Evolutionary conservation across 2,329 filamentous ascomycete species (phyloP).

Genomic region (Beauveria pseudobassiana): DNA sequence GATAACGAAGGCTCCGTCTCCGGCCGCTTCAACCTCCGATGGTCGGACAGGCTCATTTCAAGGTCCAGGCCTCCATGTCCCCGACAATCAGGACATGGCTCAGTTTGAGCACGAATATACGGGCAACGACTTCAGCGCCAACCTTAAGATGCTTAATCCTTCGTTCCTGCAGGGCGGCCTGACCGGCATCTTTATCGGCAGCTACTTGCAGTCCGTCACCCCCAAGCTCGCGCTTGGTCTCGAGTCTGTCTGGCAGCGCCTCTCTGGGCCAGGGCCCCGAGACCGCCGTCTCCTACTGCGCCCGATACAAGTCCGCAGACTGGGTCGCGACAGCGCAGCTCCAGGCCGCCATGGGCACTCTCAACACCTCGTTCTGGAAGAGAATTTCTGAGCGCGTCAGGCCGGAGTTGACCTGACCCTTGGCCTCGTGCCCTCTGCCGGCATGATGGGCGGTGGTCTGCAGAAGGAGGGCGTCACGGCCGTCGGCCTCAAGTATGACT

Average conservation of each 20-base stretch:
- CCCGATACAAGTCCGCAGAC: conserved; percentile 81
- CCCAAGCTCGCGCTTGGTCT: conserved; percentile 79
- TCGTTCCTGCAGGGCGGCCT: conserved; percentile 84
- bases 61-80: conserved; percentile 79
- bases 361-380: conserved; percentile 92
- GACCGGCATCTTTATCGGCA: conserved; percentile 92
- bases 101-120: conserved; percentile 95
- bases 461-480: conserved; percentile 86
- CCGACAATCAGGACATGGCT: conserved; percentile 76
- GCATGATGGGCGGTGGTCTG: conserved; percentile 65
- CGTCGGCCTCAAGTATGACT: conserved; percentile 95
- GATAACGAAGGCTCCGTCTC: conserved; percentile 87
- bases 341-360: conserved; percentile 69
- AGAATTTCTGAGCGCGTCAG: conserved; percentile 91
- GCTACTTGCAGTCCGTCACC: conserved; percentile 90
- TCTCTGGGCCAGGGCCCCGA: conserved; percentile 83
- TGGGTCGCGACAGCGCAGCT: conserved; percentile 92
- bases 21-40: conserved; percentile 89
- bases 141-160: conserved; percentile 92
- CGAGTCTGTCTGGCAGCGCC: conserved; percentile 88
- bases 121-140: conserved; percentile 86
- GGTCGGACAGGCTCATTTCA: conserved; percentile 72
- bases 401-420: conserved; percentile 93
- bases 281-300: conserved; percentile 81
- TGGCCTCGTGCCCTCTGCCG: conserved; percentile 61